Base-by-base conservation (phyloP, 305 asterid genomes). In the Fraxinus platypoda region DNA sequence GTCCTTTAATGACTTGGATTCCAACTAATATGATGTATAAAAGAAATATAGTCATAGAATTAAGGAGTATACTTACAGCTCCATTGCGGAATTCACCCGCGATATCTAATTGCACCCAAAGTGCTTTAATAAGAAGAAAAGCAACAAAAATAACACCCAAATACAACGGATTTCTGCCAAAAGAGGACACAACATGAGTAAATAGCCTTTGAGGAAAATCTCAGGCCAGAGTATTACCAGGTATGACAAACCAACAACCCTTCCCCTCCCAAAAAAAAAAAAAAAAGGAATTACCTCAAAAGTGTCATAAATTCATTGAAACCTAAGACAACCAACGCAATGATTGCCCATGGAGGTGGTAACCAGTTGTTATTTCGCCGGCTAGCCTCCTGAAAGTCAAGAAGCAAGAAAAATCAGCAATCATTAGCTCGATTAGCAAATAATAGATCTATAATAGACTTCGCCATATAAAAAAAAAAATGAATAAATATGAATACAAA, bases 271-370 rank as follows among this genome's bases (percentile, higher is more conserved):
- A 0, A 2, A 2, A 23, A 26, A 70, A 70, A 28, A 12, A 4
- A 70, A 12, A 70, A 28, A 11, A 5, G 21, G 38, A 30, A 64
- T 57, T 88, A 97, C 99, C 98, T 97, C 82, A 97, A 90, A 77
- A 97, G 94, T 68, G 99, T 97, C 99, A 97, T 97, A 86, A 97
- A 97, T 83, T 97, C 99, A 86, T 97, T 97, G 85, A 97, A 94
- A 34, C 99, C 99, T 88, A 97, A 89, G 80, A 97, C 81, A 80
- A 90, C 86, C 87, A 97, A 68, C 37, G 98, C 99, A 43, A 83
- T 84, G 41, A 97, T 92, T 81, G 98, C 99, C 99, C 99, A 97
- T 66, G 98, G 97, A 85, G 99, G 99, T 79, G 99, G 99, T 66
- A 97, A 82, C 97, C 97, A 93, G 90, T 93, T 94, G 92, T 94